Evolutionary conservation across 257 asterid species (phyloP).

Genomic region (Rehmannia glutinosa): DNA sequence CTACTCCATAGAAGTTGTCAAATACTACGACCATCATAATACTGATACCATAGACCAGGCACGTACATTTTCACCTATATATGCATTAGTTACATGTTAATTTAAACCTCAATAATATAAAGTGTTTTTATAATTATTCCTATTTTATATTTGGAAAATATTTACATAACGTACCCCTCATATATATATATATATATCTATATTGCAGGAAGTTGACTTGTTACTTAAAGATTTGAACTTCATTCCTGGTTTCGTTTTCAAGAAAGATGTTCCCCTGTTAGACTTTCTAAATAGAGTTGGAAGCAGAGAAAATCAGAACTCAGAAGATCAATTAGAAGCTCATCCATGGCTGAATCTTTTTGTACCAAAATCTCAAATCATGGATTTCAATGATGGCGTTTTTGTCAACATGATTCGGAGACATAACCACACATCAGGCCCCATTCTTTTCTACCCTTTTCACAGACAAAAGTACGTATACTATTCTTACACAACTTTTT

Average conservation of each 20-base stretch:
- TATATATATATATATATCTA: too few relatives aligned
- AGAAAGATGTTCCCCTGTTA: constrained; percentile 32
- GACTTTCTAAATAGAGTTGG: constrained; percentile 52
- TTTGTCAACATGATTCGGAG: constrained; percentile 35
- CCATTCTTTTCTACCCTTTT: constrained; percentile 59
- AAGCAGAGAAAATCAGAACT: constrained; percentile 31
- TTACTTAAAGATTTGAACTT: constrained; percentile 31
- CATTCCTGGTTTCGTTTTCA: constrained; percentile 34
- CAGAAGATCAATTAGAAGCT: constrained; percentile 39
- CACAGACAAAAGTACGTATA: constrained; percentile 26
- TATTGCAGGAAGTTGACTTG: constrained; percentile 32
- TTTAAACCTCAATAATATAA: too few relatives aligned
- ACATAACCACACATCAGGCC: constrained; percentile 39
- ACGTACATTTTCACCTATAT: background rate
- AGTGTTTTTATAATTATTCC: too few relatives aligned
- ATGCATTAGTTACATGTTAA: too few relatives aligned
- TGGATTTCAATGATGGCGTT: constrained; percentile 44
- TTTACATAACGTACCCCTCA: too few relatives aligned
- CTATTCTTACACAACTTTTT: background rate
- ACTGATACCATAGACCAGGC: constrained; percentile 31
- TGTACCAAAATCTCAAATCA: constrained; percentile 41
- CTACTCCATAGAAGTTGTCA: constrained; percentile 47
- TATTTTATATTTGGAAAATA: too few relatives aligned
- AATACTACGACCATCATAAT: constrained; percentile 38
- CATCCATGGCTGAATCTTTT: constrained; percentile 63